Percentiles rank a stretch among this genome's conserved stretches.
phyloP scores from a whole-genome alignment of 2,329 filamentous ascomycete genomes.

The Phoma herbarum region DNA sequence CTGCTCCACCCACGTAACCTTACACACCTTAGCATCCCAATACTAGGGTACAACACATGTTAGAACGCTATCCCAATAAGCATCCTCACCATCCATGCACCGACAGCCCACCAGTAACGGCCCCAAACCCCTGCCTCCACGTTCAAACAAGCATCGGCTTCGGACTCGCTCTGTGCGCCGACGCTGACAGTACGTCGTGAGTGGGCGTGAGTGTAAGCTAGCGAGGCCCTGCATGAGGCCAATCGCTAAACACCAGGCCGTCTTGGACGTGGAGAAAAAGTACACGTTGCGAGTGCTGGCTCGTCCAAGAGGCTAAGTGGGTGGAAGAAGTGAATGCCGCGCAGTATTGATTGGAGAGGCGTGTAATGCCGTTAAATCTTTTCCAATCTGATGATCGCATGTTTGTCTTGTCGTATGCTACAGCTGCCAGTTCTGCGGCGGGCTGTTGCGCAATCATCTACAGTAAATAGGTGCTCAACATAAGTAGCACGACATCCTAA shows the following conservation, averaged over 20 bases:
- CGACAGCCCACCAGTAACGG: not conserved
- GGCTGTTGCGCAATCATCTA: not conserved
- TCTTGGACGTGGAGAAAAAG: not conserved
- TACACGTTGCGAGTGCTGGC: not conserved
- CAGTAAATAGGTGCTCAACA: not conserved
- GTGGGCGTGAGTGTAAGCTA: conserved; percentile 3
- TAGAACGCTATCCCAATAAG: conserved; percentile 4
- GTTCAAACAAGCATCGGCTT: conserved; percentile 19
- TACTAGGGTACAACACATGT: conserved; percentile 1
- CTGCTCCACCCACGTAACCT: not conserved
- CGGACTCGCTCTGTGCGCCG: not conserved
- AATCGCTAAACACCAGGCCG: not conserved
- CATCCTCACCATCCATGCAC: not conserved
- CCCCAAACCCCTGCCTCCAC: conserved; percentile 1
- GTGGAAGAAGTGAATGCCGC: not conserved
- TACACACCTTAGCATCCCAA: not conserved
- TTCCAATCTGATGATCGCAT: not conserved
- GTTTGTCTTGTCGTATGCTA: not conserved
- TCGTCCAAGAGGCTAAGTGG: not conserved
- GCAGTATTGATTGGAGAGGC: not conserved
- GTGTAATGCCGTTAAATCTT: not conserved
- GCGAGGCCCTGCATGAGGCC: conserved; percentile 8
- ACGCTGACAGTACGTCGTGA: not conserved
- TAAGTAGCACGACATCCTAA: not conserved
- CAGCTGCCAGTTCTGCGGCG: not conserved